Conservation (phyloP, 2,329 filamentous ascomycete species). For the Penicillium paneum region DNA sequence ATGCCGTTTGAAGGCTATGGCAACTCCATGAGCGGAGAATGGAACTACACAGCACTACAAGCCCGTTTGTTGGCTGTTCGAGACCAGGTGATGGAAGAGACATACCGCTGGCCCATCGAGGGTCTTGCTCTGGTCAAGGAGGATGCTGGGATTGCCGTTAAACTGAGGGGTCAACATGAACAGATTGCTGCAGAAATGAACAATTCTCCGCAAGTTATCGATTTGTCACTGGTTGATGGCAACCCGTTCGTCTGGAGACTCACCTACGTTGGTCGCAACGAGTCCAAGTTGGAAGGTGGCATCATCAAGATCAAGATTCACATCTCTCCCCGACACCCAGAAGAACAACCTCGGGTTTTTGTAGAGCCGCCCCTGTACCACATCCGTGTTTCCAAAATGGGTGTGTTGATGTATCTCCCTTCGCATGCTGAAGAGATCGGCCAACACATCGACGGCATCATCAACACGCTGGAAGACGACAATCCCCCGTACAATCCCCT, state of each 20-base stretch:
- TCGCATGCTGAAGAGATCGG: constrained; percentile 70
- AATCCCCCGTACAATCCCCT: constrained; percentile 85
- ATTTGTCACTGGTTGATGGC: constrained; percentile 69
- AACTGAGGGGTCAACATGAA: constrained; percentile 78
- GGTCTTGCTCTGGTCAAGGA: constrained; percentile 62
- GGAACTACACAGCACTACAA: constrained; percentile 74
- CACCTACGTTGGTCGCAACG: constrained; percentile 85
- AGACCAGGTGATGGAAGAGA: constrained; percentile 68
- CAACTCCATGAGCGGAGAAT: constrained; percentile 84
- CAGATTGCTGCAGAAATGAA: constrained; percentile 76
- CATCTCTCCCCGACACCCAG: constrained; percentile 81
- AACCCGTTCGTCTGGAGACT: constrained; percentile 90
- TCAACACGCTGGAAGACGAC: constrained; percentile 81
- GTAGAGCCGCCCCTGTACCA: constrained; percentile 84
- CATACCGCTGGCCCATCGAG: constrained; percentile 65
- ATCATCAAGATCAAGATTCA: constrained; percentile 76
- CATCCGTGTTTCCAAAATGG: constrained; percentile 75
- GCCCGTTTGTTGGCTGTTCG: constrained; percentile 67
- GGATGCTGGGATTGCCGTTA: constrained; percentile 73
- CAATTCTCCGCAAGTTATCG: constrained; percentile 64
- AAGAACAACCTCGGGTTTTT: constrained; percentile 79
- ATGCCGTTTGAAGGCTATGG: constrained; percentile 81
- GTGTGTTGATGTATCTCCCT: constrained; percentile 78
- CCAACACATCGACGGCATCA: constrained; percentile 79
- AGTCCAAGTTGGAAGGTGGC: constrained; percentile 90